Base-by-base conservation (phyloP, 805 yeast species). In the Metschnikowia kofuensis region DNA sequence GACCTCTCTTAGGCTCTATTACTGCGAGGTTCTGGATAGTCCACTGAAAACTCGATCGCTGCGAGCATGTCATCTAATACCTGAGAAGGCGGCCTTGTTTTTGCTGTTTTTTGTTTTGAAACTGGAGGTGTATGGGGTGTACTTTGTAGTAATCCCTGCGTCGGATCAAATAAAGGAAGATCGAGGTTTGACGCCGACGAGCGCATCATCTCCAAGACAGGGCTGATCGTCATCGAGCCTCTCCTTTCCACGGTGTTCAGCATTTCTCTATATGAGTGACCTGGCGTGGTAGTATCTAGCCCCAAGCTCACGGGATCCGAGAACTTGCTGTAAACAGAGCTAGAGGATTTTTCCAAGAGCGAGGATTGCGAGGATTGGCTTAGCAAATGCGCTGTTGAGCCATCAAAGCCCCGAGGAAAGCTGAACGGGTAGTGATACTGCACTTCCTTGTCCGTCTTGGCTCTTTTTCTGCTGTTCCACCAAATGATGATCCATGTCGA, bases 181-280 rank as follows among this genome's bases (percentile, higher is more conserved):
- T 54, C 54, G 4, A 54, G 26, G 38, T 49, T 52, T 2, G 54
- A 49, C 29, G 51, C 44, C 10, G 52, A 48, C 6, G 49, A 41
- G 42, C 50, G 43, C 63, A 64, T 63, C 37, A 75, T 54, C 48
- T 76, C 67, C 51, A 71, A 70, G 4, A 80, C 77, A 2, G 84
- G 84, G 27, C 82, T 77, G 15, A 79, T 68, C 50, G 77, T 78
- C 76, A 79, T 67, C 5, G 82, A 77, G 10, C 65, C 63, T 51
- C 82, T 59, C 16, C 68, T 62, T 38, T 50, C 52, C 34, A 44
- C 38, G 31, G 36, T 45, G 44, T 35, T 57, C 52, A 39, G 64
- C 62, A 51, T 49, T 13, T 66, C 64, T 26, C 66, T 54, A 47
- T 68, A 69, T 7, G 68, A n/a, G 14, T 66, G 52, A 12, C 71